Conservation (phyloP, 2,329 filamentous ascomycete species). For the Onygenales sp. region DNA sequence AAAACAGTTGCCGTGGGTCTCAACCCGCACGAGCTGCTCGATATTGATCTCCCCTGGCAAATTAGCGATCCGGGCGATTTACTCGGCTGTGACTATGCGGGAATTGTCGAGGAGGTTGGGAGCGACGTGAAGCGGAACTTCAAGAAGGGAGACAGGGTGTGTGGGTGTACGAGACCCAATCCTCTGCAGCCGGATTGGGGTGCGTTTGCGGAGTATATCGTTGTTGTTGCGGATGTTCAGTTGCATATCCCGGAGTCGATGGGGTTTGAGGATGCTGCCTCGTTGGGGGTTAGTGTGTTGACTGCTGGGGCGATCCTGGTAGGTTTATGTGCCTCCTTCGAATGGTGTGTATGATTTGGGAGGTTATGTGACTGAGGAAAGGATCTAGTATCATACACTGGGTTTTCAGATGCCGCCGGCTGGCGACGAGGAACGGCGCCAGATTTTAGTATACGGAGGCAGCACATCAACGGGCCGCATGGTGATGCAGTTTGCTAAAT, state of each 20-base stretch:
- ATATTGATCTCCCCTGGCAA: no score
- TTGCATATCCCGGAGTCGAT: background rate
- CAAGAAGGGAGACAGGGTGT: background rate
- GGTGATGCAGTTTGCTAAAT: background rate
- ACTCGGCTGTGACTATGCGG: background rate
- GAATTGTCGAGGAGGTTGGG: background rate
- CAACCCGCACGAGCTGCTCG: no score
- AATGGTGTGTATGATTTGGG: background rate
- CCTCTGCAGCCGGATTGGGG: background rate
- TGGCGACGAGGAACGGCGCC: background rate
- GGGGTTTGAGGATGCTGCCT: background rate
- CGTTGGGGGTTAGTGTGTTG: background rate
- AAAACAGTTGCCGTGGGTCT: no score
- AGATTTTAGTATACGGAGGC: background rate
- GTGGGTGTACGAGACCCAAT: background rate
- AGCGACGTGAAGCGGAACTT: background rate
- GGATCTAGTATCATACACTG: no score
- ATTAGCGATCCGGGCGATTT: background rate
- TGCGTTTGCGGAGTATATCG: background rate
- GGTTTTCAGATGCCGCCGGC: no score
- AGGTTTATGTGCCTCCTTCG: no score
- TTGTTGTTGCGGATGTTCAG: background rate
- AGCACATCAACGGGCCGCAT: background rate
- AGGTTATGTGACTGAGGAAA: background rate
- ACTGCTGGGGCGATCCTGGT: no score